phyloP scores from a whole-genome alignment of 495 filamentous ascomycete species.

The Niebla homalea region DNA sequence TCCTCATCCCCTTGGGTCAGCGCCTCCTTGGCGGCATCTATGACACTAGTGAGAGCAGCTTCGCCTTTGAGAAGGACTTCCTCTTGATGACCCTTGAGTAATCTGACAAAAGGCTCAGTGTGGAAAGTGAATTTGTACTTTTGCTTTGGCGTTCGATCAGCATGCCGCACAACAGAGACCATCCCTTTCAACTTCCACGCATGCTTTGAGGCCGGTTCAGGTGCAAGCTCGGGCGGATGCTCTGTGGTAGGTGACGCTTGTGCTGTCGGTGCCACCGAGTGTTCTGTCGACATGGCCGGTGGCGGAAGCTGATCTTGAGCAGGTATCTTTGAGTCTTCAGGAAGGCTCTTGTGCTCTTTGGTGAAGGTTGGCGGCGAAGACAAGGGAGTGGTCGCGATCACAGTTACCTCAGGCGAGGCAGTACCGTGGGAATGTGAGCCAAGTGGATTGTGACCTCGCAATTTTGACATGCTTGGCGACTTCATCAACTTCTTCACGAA shows the following conservation, averaged over 20 bases:
- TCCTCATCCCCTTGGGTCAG: conserved; percentile 71
- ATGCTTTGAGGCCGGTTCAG: conserved; percentile 81
- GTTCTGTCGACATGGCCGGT: conserved; percentile 5
- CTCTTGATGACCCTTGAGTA: conserved; percentile 88
- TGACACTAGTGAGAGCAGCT: conserved; percentile 76
- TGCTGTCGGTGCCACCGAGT: conserved; percentile 1
- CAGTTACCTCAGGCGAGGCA: conserved; percentile 27
- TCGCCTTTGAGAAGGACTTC: conserved; percentile 91
- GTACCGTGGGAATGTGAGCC: conserved; percentile 25
- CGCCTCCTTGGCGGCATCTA: conserved; percentile 68
- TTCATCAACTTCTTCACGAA: conserved; percentile 45
- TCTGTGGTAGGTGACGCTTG: conserved; percentile 8
- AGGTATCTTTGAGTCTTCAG: not conserved
- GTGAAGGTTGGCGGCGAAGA: conserved; percentile 38
- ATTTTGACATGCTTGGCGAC: conserved; percentile 50
- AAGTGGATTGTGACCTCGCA: conserved; percentile 35
- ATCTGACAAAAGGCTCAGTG: conserved; percentile 85
- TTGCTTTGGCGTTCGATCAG: conserved; percentile 94
- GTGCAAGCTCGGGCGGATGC: conserved; percentile 27
- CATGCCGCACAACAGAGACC: conserved; percentile 89
- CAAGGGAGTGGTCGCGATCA: conserved; percentile 30
- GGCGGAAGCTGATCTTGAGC: conserved; percentile 9
- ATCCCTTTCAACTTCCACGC: conserved; percentile 98
- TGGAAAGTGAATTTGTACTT: conserved; percentile 99
- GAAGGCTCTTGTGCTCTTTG: conserved; percentile 11